Evolutionary conservation across 345 rosid genomes (phyloP).

Genomic region (Angophora floribunda): DNA sequence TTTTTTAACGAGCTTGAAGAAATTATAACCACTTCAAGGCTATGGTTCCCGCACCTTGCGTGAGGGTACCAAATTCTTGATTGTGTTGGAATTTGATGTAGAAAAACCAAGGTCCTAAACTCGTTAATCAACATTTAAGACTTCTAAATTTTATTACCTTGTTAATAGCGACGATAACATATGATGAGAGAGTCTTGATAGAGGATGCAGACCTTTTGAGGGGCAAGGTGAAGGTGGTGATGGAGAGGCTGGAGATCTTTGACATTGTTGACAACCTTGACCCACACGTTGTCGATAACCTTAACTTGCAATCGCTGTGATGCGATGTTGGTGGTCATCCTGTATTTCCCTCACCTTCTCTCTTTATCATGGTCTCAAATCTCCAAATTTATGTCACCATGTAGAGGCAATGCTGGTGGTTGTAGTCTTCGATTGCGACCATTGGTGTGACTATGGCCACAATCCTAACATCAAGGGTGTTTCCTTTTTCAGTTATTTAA

Average conservation of each 20-base stretch:
- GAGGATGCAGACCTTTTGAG: not conserved
- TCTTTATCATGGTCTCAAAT: fast-evolving
- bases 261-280: no score
- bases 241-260: not conserved
- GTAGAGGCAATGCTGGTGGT: not conserved
- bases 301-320: not conserved
- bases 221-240: not conserved
- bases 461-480: not conserved
- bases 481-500: not conserved
- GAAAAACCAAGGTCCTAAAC: not conserved
- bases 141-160: not conserved
- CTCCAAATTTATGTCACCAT: not conserved
- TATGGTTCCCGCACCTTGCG: not conserved
- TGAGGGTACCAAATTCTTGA: not conserved
- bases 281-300: no score
- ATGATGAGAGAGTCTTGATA: not conserved
- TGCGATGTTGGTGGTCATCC: fast-evolving
- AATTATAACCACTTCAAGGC: not conserved
- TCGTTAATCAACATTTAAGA: not conserved
- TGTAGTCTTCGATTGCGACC: not conserved
- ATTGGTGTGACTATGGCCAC: not conserved
- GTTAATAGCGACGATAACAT: not conserved
- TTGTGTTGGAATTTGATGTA: not conserved
- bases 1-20: not conserved
- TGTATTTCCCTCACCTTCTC: not conserved